Evolutionary conservation across 2,329 filamentous ascomycete species (phyloP).

Genomic region (Aureobasidium melanogenum): DNA sequence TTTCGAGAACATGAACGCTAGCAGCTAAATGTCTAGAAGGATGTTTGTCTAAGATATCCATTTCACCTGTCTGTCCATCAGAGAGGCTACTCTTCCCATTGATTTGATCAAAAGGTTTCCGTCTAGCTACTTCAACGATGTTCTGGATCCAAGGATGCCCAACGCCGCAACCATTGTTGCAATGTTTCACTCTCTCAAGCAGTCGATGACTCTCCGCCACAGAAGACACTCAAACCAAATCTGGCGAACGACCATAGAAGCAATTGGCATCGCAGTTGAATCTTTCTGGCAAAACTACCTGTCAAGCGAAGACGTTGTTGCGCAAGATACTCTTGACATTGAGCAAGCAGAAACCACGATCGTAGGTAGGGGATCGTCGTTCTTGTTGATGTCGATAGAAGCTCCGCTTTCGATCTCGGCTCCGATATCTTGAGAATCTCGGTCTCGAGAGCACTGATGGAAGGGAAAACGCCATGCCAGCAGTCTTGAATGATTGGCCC

Average conservation of each 20-base stretch:
- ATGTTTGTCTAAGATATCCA: too few relatives aligned
- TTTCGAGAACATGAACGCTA: not conserved
- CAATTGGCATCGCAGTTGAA: not conserved
- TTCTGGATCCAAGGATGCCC: too few relatives aligned
- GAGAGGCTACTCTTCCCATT: too few relatives aligned
- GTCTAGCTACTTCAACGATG: too few relatives aligned
- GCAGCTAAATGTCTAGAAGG: too few relatives aligned
- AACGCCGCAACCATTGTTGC: too few relatives aligned
- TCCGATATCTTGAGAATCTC: not conserved
- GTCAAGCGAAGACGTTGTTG: not conserved
- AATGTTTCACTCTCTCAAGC: too few relatives aligned
- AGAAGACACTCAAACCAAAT: not conserved
- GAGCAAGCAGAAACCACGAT: not conserved
- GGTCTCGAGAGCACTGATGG: not conserved
- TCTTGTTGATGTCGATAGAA: not conserved
- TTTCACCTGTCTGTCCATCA: too few relatives aligned
- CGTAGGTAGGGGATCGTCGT: not conserved
- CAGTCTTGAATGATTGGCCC: not conserved
- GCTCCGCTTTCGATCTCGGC: not conserved
- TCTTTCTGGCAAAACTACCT: not conserved
- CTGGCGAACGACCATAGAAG: not conserved
- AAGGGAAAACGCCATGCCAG: not conserved
- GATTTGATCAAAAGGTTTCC: too few relatives aligned
- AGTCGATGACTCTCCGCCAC: not conserved
- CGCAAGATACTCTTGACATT: not conserved